phyloP scores from a whole-genome alignment of 78 protist genomes.

The Dictyostelium firmibasis region DNA sequence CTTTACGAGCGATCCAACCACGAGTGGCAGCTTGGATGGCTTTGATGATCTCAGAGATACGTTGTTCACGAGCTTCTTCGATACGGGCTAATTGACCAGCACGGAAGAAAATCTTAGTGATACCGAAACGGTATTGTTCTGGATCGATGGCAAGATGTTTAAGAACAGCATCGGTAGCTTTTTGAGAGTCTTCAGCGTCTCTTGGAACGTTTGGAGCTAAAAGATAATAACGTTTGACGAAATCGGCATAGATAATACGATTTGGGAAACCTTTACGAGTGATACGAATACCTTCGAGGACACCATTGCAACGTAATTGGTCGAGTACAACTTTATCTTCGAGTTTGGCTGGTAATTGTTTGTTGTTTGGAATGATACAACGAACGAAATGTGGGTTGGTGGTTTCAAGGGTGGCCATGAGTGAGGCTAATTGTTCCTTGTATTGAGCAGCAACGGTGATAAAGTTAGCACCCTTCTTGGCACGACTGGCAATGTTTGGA shows the following conservation, averaged over 20 bases:
- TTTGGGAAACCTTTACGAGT: conserved; percentile 94
- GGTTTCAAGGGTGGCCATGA: conserved; percentile 89
- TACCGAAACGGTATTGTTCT: conserved; percentile 85
- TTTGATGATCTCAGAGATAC: conserved; percentile 80
- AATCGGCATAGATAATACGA: conserved; percentile 90
- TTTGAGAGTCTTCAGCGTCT: conserved; percentile 74
- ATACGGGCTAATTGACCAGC: conserved; percentile 92
- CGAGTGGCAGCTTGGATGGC: conserved; percentile 87
- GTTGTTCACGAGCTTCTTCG: conserved; percentile 91
- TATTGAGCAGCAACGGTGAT: conserved; percentile 86
- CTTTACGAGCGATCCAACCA: conserved; percentile 89
- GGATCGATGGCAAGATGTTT: conserved; percentile 70
- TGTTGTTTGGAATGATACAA: conserved; percentile 94
- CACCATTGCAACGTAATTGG: conserved; percentile 97
- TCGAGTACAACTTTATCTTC: conserved; percentile 82
- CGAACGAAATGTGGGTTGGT: conserved; percentile 94
- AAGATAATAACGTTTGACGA: conserved; percentile 91
- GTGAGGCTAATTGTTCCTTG: conserved; percentile 80
- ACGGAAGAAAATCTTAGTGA: conserved; percentile 92
- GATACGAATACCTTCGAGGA: conserved; percentile 97
- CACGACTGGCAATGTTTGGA: conserved; percentile 74
- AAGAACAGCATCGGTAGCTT: conserved; percentile 77
- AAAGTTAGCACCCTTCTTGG: conserved; percentile 86
- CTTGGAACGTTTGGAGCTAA: conserved; percentile 86
- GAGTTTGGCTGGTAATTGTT: conserved; percentile 79